phyloP scores from a whole-genome alignment of 139 green algal genomes.

The Gonium pectorale region DNA sequence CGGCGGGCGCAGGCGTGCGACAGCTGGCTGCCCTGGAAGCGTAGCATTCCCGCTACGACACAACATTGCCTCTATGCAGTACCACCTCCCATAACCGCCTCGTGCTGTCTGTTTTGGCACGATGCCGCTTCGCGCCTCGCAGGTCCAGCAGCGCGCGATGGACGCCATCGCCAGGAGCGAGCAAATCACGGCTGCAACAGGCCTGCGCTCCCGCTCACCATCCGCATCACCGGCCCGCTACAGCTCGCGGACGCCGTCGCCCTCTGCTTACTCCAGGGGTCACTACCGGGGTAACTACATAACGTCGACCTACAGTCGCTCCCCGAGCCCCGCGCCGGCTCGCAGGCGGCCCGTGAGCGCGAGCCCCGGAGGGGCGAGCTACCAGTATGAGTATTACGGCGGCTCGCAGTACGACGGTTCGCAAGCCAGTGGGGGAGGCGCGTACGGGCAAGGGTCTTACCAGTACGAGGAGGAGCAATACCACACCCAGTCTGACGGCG shows the following conservation, averaged over 20 bases:
- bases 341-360: constrained; percentile 19
- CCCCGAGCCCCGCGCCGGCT: background rate
- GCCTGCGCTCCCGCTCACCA: background rate
- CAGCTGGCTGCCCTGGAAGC: no score
- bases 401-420: no score
- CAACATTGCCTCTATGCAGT: no score
- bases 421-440: no score
- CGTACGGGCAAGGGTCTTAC: background rate
- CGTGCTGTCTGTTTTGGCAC: no score
- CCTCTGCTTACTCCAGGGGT: background rate
- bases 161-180: constrained; percentile 45
- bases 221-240: background rate
- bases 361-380: background rate
- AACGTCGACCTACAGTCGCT: constrained; percentile 1
- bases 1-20: no score
- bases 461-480: background rate
- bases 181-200: constrained; percentile 14
- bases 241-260: constrained; percentile 42
- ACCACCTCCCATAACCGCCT: no score
- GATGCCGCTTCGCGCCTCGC: background rate
- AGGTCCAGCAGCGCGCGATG: constrained; percentile 43
- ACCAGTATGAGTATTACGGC: background rate
- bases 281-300: background rate
- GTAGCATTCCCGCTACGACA: no score
- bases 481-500: no score